Conservation (phyloP, 2,329 filamentous ascomycete genomes). For the Setomelanomma holmii region DNA sequence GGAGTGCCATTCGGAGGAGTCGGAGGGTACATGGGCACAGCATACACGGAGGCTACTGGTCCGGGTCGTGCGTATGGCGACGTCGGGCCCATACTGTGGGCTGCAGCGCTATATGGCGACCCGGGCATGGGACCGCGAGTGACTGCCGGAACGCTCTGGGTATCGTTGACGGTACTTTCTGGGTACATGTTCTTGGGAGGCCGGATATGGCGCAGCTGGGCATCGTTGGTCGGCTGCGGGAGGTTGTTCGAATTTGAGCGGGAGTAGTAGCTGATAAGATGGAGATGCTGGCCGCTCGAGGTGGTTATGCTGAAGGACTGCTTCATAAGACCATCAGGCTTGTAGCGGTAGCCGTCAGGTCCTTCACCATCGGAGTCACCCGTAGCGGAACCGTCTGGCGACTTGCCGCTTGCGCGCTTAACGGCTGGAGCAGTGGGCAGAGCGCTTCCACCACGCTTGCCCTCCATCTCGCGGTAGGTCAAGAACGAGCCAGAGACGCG, state of each 20-base stretch:
- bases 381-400: slow-evolving; percentile 79
- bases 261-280: slow-evolving; percentile 97
- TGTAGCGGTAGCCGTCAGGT: slow-evolving; percentile 52
- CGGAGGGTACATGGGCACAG: slow-evolving; percentile 50
- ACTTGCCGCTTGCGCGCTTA: slow-evolving; percentile 66
- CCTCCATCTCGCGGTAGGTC: slow-evolving; percentile 98
- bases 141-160: slow-evolving; percentile 78
- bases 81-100: slow-evolving; percentile 62
- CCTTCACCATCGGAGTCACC: slow-evolving; percentile 83
- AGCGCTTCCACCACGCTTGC: slow-evolving; percentile 84
- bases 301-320: slow-evolving; percentile 99
- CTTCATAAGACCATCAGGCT: slow-evolving; percentile 98
- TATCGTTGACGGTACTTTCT: slow-evolving; percentile 89
- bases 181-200: slow-evolving; percentile 96
- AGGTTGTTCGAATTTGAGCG: slow-evolving; percentile 79
- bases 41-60: slow-evolving; percentile 50
- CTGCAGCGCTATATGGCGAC: slow-evolving; percentile 61
- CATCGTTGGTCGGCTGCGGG: slow-evolving; percentile 81
- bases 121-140: slow-evolving; percentile 74
- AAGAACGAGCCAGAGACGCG: slow-evolving; percentile 96
- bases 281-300: slow-evolving; percentile 85
- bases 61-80: slow-evolving; percentile 56
- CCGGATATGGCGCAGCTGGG: slow-evolving; percentile 78
- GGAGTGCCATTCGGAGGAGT: slow-evolving; percentile 52
- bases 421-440: slow-evolving; percentile 53